Evolutionary conservation across 2,329 filamentous ascomycete species (phyloP), one percentile per base, ranked within the genome.

Genomic region (Diatrype stigma): DNA sequence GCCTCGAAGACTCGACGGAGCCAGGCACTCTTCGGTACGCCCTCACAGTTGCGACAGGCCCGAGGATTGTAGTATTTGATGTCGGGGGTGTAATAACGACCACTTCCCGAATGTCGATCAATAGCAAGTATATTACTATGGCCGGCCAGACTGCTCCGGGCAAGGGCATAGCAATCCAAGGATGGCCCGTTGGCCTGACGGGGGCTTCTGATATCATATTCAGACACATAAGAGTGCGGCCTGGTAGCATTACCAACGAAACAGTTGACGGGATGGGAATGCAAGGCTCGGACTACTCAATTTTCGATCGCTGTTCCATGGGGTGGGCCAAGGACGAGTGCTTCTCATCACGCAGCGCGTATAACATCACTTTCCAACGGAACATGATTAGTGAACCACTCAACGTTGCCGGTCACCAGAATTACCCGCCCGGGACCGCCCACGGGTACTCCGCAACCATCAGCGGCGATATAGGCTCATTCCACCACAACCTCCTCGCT

Each of bases 71-170:
- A 11, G 71, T 76, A 2, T 78, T 78, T 54, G 70, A 72, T 1
- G 68, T 77, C 1, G 73, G 74, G 7, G 76, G 76, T 2, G 64
- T 76, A 2, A 77, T 78, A 51, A 71, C 71, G 11, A 75, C 76
- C 42, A 68, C 61, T 11, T 69, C 70, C 0, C 70, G 75, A 10
- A 65, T 78, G 3, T 69, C 75, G 0, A 70, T 77, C 21, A 72
- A 70, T 3, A 59, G 61, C 11, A 74, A 75, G 35, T 73, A 73
- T 38, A 66, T 76, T 21, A 72, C 67, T 1, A 71, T 78, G 37
- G 70, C 76, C 0, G 75, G 75, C 2, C 74, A 78, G 56, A 78
- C 75, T 1, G 76, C 76, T 3, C 75, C 75, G 0, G 73, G 74
- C 1, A 73, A 71, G 35, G 71, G 72, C 14, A 70, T 60, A 22